Conservation (phyloP, 1,139 yeast species). For the Suzukiozyma palmioleophila region DNA sequence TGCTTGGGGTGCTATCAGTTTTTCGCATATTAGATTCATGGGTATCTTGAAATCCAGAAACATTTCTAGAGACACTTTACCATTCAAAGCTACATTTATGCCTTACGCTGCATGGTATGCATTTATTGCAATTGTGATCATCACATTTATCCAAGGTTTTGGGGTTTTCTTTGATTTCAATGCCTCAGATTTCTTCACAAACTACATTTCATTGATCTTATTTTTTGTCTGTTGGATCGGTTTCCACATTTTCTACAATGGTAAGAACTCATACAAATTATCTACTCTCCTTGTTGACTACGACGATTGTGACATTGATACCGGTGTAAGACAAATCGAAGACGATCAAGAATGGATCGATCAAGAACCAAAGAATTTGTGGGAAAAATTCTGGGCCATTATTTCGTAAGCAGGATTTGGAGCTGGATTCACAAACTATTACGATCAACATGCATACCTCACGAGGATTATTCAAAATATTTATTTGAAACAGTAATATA, state of each 20-base stretch:
- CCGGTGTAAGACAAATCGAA: constrained; percentile 56
- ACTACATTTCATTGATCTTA: constrained; percentile 60
- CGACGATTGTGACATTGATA: constrained; percentile 58
- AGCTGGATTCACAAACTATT: not conserved
- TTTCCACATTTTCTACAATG: constrained; percentile 48
- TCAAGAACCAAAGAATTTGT: constrained; percentile 46
- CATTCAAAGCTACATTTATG: constrained; percentile 65
- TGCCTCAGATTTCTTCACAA: constrained; percentile 56
- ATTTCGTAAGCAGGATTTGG: constrained; percentile 17
- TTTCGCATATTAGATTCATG: constrained; percentile 67
- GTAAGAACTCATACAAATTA: constrained; percentile 30
- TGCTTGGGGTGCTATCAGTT: constrained; percentile 67
- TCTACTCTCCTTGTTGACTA: constrained; percentile 36
- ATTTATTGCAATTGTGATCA: constrained; percentile 43
- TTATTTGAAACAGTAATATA: constrained; percentile 1
- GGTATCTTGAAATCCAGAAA: constrained; percentile 53
- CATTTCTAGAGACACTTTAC: constrained; percentile 60
- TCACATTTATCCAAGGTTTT: constrained; percentile 70
- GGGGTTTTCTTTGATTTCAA: constrained; percentile 52
- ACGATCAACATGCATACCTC: not conserved
- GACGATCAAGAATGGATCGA: constrained; percentile 51
- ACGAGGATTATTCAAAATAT: not conserved
- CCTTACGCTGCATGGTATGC: constrained; percentile 62
- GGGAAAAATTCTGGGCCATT: constrained; percentile 52
- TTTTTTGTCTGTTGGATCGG: constrained; percentile 49